Percentiles rank a stretch among this genome's conserved stretches.
These are phyloP conservation scores for Xylariaceae sp. DNA, from an alignment of 2,329 filamentous ascomycete species.

Conservation along the genomic window DNA sequence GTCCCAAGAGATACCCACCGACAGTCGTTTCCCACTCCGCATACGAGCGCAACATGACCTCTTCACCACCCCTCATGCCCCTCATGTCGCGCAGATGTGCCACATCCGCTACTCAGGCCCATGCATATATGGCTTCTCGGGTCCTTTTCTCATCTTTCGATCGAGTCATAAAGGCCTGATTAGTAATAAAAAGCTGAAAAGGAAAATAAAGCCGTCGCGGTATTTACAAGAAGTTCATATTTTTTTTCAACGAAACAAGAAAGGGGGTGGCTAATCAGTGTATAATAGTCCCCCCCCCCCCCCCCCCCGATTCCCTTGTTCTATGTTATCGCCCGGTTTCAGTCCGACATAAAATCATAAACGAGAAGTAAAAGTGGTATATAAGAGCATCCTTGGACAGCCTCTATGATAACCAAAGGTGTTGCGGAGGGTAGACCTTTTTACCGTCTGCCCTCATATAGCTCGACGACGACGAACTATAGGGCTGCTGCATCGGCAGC, in stretches of 20 bases:
- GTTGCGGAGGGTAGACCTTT: constrained; percentile 10
- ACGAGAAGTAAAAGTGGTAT: neutral
- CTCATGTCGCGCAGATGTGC: neutral
- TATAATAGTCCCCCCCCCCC: neutral
- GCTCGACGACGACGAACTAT: constrained; percentile 6
- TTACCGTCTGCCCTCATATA: constrained; percentile 26
- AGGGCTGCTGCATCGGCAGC: constrained; percentile 15
- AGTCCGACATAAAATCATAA: neutral
- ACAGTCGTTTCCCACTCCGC: neutral
- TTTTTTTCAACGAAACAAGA: neutral
- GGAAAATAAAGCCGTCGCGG: constrained; percentile 1
- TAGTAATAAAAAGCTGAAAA: neutral
- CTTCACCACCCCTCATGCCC: no score
- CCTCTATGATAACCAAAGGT: constrained; percentile 15
- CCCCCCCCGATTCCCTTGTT: neutral
- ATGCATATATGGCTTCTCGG: neutral
- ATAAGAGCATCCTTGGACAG: neutral
- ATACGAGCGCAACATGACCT: neutral
- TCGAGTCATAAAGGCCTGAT: no score
- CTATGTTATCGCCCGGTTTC: neutral
- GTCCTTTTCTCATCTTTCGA: neutral
- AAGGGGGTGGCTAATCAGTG: constrained; percentile 7
- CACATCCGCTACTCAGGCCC: constrained; percentile 1
- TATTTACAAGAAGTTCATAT: constrained; percentile 8
- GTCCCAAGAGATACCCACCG: neutral